Percentiles rank a stretch among this genome's conserved stretches.
These are phyloP conservation scores for Apophysomyces ossiformis DNA, from an alignment of 371 early-diverging fungal species.

Conservation along the genomic window DNA sequence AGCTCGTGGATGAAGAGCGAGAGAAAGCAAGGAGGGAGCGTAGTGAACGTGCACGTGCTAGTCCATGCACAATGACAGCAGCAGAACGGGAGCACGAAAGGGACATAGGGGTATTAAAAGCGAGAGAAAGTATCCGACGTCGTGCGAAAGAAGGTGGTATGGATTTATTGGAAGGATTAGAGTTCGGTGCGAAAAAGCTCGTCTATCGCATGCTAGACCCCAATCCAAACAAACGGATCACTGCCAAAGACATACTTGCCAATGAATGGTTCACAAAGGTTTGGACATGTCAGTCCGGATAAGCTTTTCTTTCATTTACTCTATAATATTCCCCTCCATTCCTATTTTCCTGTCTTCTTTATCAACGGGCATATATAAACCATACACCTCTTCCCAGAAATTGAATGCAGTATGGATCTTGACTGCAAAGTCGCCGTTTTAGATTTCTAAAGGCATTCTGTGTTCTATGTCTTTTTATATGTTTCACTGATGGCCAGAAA, in stretches of 20 bases:
- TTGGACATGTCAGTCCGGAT: slow-evolving; percentile 29
- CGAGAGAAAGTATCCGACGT: slow-evolving; percentile 18
- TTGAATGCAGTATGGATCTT: too few relatives aligned
- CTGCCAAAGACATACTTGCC: slow-evolving; percentile 49
- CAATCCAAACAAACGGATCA: slow-evolving; percentile 63
- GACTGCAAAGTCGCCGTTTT: too few relatives aligned
- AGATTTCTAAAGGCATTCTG: too few relatives aligned
- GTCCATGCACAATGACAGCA: slow-evolving; percentile 21
- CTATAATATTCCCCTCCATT: too few relatives aligned
- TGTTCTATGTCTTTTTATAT: too few relatives aligned
- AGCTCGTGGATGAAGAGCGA: slow-evolving; percentile 18
- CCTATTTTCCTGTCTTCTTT: too few relatives aligned
- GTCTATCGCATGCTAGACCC: slow-evolving; percentile 85
- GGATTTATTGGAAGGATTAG: slow-evolving; percentile 28
- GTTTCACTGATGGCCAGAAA: too few relatives aligned
- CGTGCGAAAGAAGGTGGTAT: slow-evolving; percentile 16
- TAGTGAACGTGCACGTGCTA: slow-evolving; percentile 33
- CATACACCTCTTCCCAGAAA: too few relatives aligned
- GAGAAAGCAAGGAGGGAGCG: slow-evolving; percentile 35
- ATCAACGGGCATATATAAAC: too few relatives aligned
- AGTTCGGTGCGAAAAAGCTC: slow-evolving; percentile 31
- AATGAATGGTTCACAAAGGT: slow-evolving; percentile 61
- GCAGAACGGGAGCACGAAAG: slow-evolving; percentile 42
- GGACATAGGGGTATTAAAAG: slow-evolving; percentile 29
- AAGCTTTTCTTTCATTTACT: not conserved